Base-by-base conservation (phyloP, 2,329 filamentous ascomycete species). In the Talaromyces sp. region DNA sequence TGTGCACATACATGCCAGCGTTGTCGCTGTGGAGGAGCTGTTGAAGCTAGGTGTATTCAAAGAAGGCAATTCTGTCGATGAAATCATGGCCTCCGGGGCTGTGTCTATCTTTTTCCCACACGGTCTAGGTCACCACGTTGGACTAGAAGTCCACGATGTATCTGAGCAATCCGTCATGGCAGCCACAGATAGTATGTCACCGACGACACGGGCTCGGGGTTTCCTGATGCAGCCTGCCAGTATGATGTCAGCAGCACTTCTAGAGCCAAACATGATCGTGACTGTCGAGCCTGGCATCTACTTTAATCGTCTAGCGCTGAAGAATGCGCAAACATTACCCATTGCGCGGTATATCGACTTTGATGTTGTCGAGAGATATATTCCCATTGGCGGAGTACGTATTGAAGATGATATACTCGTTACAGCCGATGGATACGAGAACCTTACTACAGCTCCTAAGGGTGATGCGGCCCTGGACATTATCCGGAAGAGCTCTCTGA, bases 1-100 rank as follows among this genome's bases (percentile, higher is more conserved):
- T 60, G 85, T 96, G 2, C 93, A 97, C 74, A 79, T 89, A 58
- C 85, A 88, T 51, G 93, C 93, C 0, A 93, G 97, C 79, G 85
- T 86, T 69, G 85, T 96, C 62, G 91, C 92, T 61, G 93, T 96
- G 69, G 86, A 91, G 17, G 93, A 93, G 0, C 82, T 98, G 3
- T 81, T 93, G 31, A 78, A 83, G 25, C 82, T 97, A 0, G 92
- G 92, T 1, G 89, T 98, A 56, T 79, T 97, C 45, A 47, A 63
- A 4, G 85, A 85, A 74, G 84, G 87, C 10, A 83, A 80, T 43
- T 82, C 86, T 67, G 84, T 85, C 65, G 85, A 89, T 19, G 78
- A 79, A 38, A 74, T 80, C 58, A 70, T 71, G 49, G 65, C 71
- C 22, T 77, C 77, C 1, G 77, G 78, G 34, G 77, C 72, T 19